Evolutionary conservation across 1,139 yeast species (phyloP).

Genomic region (Saccharomycopsis hybrid): DNA sequence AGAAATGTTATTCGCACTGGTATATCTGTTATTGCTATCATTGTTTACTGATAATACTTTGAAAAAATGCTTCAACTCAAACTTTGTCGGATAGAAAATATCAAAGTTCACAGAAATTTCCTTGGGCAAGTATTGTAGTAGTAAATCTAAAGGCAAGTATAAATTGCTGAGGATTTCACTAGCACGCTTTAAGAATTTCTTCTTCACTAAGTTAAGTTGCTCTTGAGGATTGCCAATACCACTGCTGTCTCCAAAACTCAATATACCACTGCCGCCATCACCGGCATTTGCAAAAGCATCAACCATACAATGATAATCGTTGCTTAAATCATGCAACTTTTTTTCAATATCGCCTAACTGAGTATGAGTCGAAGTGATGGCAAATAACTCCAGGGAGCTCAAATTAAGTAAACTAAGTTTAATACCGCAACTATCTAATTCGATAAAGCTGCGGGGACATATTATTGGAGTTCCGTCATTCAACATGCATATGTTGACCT

Average conservation of each 20-base stretch:
- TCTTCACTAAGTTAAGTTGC: neutral
- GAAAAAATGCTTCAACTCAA: slow-evolving; percentile 41
- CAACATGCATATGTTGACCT: slow-evolving; percentile 63
- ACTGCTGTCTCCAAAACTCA: too few relatives aligned
- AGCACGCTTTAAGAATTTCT: slow-evolving; percentile 1
- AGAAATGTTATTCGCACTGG: too few relatives aligned
- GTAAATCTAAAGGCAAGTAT: slow-evolving; percentile 56
- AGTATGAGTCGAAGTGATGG: slow-evolving; percentile 27
- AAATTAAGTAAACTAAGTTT: slow-evolving; percentile 42
- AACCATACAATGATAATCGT: too few relatives aligned
- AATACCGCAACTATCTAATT: slow-evolving; percentile 43
- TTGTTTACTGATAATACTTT: slow-evolving; percentile 20
- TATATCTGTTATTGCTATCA: slow-evolving; percentile 35
- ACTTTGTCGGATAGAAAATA: slow-evolving; percentile 72
- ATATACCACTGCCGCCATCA: too few relatives aligned
- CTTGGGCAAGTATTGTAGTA: slow-evolving; percentile 48
- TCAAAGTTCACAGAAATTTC: slow-evolving; percentile 70
- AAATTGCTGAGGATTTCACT: slow-evolving; percentile 35
- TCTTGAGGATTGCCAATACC: neutral
- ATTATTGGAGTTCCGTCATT: slow-evolving; percentile 85
- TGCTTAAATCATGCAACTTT: slow-evolving; percentile 20
- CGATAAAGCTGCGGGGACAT: slow-evolving; percentile 63
- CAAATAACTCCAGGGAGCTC: slow-evolving; percentile 21
- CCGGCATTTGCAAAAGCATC: too few relatives aligned
- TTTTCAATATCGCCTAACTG: slow-evolving; percentile 22